A percentile compares a stretch with the other conserved stretches of the same genome.
phyloP scores from a whole-genome alignment of 2,329 filamentous ascomycete species.

The Nothomitra cinnamomea region DNA sequence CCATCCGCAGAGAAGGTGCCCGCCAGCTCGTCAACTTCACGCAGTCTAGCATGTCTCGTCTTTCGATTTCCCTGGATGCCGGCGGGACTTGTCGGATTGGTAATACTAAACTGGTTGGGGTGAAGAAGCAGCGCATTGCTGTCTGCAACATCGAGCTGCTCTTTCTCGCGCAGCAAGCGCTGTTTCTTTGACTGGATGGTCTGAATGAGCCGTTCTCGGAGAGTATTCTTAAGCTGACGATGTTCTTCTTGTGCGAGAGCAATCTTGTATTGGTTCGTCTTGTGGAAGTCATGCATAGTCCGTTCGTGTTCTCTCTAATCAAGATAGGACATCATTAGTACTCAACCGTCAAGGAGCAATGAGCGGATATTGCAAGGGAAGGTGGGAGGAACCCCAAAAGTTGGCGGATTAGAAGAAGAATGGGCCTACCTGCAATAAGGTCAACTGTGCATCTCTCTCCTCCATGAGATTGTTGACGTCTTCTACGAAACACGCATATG shows the following conservation, averaged over 20 bases:
- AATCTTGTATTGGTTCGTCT: constrained; percentile 39
- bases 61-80: constrained; percentile 43
- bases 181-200: constrained; percentile 38
- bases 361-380: no score
- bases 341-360: no score
- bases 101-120: constrained; percentile 48
- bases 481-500: constrained; percentile 71
- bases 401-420: neutral
- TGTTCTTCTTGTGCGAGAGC: constrained; percentile 47
- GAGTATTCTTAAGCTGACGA: constrained; percentile 37
- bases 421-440: constrained; percentile 55
- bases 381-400: neutral
- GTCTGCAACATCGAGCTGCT: constrained; percentile 48
- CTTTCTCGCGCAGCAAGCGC: constrained; percentile 44
- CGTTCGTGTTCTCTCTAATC: constrained; percentile 38
- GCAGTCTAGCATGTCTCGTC: constrained; percentile 43
- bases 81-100: constrained; percentile 44
- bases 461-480: constrained; percentile 81
- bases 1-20: constrained; percentile 29
- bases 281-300: constrained; percentile 36
- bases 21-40: constrained; percentile 35
- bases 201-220: constrained; percentile 43
- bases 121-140: constrained; percentile 48
- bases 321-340: constrained; percentile 1
- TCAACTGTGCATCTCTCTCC: constrained; percentile 67